Evolutionary conservation across 768 basidiomycete species (phyloP), one percentile per base, ranked within the genome.

Genomic region (Lentinula lateritia): DNA sequence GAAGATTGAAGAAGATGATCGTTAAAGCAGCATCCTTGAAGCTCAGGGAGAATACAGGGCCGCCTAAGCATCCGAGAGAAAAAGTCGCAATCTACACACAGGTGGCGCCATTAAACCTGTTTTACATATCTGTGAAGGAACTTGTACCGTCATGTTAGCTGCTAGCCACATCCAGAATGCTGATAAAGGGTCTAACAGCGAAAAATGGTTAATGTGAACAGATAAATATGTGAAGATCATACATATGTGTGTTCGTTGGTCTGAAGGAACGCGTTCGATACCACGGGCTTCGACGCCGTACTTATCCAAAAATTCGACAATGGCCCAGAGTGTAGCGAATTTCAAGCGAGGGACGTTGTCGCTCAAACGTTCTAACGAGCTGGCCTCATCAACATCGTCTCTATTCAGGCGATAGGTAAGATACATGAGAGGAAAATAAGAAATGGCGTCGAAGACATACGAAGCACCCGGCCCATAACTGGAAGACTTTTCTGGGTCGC

Each of bases 161-260:
- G 55, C 55, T 34, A 56, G 23, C 55, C 55, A 56, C 55, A 56
- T 56, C 55, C 55, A 56, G 55, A 56, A 56, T 39, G 55, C 35
- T 13, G 55, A 41, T 15, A 56, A 23, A 4, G 55, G 41, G 32
- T 41, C 55, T 56, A 43, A 8, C 9, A 48, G 20, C 20, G 5
- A 23, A 20, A n/a, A 20, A 7, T 23, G 8, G 23, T 28, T 28
- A 28, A 28, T 4, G 28, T 28, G 20, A 5, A 20, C 20, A 10
- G 4, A 20, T 9, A 18, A 20, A 48, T 13, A 18, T 9, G 28
- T 12, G 35, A 16, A 9, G 6, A 15, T 10, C 50, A 34, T 36
- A 34, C 50, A 52, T 5, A 32, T 34, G 13, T 52, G 50, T 36
- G 50, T 52, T 13, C 50, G 50, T 20, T 48, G 18, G 20, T 48